Evolutionary conservation across 306 rosid species (phyloP), one percentile per base, ranked within the genome.

Genomic region (Styphnolobium japonicum): DNA sequence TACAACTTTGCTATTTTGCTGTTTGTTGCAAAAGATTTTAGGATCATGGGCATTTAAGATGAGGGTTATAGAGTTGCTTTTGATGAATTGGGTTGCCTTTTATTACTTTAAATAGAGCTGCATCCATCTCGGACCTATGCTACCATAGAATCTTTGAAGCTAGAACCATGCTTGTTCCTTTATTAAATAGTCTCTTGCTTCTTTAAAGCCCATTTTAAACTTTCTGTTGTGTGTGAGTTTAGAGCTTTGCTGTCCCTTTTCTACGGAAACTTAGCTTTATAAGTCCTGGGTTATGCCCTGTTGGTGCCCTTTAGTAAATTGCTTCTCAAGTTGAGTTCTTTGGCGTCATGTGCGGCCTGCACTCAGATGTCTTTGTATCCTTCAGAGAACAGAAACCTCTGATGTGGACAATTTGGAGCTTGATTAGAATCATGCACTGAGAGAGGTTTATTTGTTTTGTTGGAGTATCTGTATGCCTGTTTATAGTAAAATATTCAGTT

Each of bases 311-410:
- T 53, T 33, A 27, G 34, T 19, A 71, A 55, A n/a, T 56, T 39
- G 15, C 75, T 16, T 77, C 81, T 68, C 60, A 29, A 34, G 78
- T 60, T 77, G 69, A 31, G 60, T 51, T 49, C 40, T 53, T 58
- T 31, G 42, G 69, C 37, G 11, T 51, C 49, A 33, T 78, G 40
- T 68, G 62, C 77, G 22, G 19, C 51, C 62, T 46, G 64, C 21
- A 31, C 67, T 67, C 10, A 57, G 36, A 45, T 71, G 14, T 42
- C 67, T 16, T 11, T 53, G 56, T 72, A 77, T 5, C 15, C 63
- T 29, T 79, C 65, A 56, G 18, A 40, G 33, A 70, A 39, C 48
- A 74, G 58, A 63, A 49, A 14, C 53, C 64, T 84, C 52, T 51
- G 62, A 39, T 55, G 56, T 16, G 29, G 61, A 75, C 25, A 56